Evolutionary conservation across 441 rosid genomes (phyloP), one percentile per base, ranked within the genome.

Genomic region (Adansonia grandidieri): DNA sequence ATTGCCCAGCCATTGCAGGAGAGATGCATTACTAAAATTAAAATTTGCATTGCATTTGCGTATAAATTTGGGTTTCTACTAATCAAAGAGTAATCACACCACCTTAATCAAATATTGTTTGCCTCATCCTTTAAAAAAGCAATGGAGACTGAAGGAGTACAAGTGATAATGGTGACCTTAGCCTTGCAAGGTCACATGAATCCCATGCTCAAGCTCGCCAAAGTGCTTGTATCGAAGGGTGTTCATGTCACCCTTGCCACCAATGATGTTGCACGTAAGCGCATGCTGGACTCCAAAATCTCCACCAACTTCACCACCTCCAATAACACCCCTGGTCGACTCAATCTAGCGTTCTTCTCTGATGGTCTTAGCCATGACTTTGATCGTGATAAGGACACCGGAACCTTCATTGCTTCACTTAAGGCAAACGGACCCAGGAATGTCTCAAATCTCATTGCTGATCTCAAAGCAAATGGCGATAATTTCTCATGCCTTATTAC

Each of bases 151-250:
- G 72, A 78, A 61, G 77, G 76, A 79, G 83, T 85, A 4, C 81
- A 81, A 57, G 86, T 89, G 64, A 76, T 89, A 77, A 48, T 88
- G 86, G 91, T 88, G 45, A 81, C 88, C 42, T 22, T 85, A 45
- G 76, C 88, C n/a, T 13, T 77, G 9, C 91, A 85, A 71, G 91
- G 93, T 24, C 91, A 89, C 66, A 65, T 89, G 24, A 89, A 85
- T 69, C 93, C 93, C 0, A 56, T 84, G 77, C 80, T 89, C 57
- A 85, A 84, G 79, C 74, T 89, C 9, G 93, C 85, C 65, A 83
- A 88, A 75, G 79, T 77, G 20, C 82, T 84, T 9, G 80, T 80
- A 9, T 69, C 70, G 19, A 65, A 77, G 53, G 88, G 85, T 2
- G 77, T 89, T n/a, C 82, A 65, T 15, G 79, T 86, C 82, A 87